Evolutionary conservation across 2,329 filamentous ascomycete species (phyloP).

Genomic region (Coleophoma cylindrospora): DNA sequence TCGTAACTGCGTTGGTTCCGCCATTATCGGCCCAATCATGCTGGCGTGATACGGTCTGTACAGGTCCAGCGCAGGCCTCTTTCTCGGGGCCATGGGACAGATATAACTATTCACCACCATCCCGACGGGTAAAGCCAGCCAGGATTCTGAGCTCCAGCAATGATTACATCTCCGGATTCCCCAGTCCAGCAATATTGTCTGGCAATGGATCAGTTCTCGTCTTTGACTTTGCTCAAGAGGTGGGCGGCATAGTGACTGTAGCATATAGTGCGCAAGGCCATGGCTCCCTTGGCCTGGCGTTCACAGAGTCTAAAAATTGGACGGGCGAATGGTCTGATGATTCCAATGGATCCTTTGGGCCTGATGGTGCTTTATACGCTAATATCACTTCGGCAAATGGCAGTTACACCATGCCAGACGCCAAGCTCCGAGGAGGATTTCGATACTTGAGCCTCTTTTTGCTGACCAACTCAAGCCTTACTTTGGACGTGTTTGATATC

Average conservation of each 20-base stretch:
- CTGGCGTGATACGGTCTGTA: slow-evolving; percentile 49
- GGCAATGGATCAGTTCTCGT: slow-evolving; percentile 46
- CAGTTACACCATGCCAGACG: slow-evolving; percentile 37
- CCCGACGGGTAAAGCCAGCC: slow-evolving; percentile 35
- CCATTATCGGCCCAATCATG: slow-evolving; percentile 25
- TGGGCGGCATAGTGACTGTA: slow-evolving; percentile 48
- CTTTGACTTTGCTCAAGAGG: slow-evolving; percentile 52
- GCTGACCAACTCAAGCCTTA: slow-evolving; percentile 23
- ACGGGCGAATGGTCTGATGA: slow-evolving; percentile 40
- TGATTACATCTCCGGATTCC: slow-evolving; percentile 18
- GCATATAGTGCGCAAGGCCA: slow-evolving; percentile 36
- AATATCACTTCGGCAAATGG: slow-evolving; percentile 29
- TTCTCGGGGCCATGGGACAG: slow-evolving; percentile 51
- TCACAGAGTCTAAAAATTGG: slow-evolving; percentile 29
- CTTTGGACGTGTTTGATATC: slow-evolving; percentile 25
- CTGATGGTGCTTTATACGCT: slow-evolving; percentile 42
- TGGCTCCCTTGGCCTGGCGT: slow-evolving; percentile 35
- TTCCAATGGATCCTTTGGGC: slow-evolving; percentile 39
- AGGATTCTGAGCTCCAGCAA: slow-evolving; percentile 7
- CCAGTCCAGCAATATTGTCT: not conserved
- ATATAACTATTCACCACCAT: slow-evolving; percentile 47
- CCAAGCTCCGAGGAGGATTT: slow-evolving; percentile 44
- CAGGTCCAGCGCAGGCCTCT: slow-evolving; percentile 36
- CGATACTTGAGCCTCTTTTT: slow-evolving; percentile 44
- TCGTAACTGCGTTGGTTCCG: no score